These are phyloP conservation scores for Eimeria praecox DNA, from an alignment of 169 alveolate genomes.

Conservation along the genomic window DNA sequence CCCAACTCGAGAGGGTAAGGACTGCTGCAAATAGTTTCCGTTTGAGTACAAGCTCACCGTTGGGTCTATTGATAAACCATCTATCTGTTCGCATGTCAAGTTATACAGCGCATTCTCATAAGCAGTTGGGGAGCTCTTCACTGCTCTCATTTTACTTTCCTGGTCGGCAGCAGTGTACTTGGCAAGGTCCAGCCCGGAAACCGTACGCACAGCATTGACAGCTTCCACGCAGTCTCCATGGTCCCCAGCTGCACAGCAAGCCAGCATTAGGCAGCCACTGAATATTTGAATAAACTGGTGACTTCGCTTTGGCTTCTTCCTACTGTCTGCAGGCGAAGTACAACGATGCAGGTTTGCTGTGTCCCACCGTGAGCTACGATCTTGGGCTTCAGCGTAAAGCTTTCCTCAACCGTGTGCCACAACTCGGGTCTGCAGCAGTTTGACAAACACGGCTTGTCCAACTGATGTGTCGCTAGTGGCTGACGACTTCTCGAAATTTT, in stretches of 20 bases:
- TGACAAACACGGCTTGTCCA: background rate
- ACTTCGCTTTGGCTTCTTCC: background rate
- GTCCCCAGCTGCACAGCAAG: constrained; percentile 1
- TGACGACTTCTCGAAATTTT: background rate
- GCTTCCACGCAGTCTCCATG: constrained; percentile 17
- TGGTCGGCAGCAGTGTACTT: background rate
- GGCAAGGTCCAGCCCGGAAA: constrained; percentile 8
- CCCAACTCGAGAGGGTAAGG: background rate
- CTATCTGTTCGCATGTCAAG: background rate
- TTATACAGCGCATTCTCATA: constrained; percentile 4
- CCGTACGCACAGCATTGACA: constrained; percentile 42
- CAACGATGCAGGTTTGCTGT: background rate
- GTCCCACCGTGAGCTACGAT: constrained; percentile 20
- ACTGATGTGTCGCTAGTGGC: background rate
- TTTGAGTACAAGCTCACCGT: background rate
- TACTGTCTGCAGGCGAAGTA: background rate
- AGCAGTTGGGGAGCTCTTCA: background rate
- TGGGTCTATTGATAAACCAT: constrained; percentile 19
- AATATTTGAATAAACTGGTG: too few relatives aligned
- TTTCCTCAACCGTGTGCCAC: constrained; percentile 54
- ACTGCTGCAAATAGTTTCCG: background rate
- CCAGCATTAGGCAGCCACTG: background rate
- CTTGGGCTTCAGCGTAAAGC: background rate
- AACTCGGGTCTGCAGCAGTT: background rate
- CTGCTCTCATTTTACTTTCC: too few relatives aligned